phyloP scores from a whole-genome alignment of 2,329 filamentous ascomycete genomes.

The Colletotrichum sp. region DNA sequence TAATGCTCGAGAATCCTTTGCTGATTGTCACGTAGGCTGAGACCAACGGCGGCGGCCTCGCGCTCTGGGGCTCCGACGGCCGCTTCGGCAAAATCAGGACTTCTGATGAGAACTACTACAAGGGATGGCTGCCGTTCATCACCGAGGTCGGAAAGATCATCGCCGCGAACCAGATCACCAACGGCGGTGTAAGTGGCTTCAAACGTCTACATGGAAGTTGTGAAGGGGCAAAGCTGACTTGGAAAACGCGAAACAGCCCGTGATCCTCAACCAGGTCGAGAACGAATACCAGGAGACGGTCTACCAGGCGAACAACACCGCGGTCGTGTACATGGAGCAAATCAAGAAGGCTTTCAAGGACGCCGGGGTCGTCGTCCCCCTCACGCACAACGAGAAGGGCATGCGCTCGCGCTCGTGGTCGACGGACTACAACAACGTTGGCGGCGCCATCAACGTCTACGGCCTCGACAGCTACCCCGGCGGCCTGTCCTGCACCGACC shows the following conservation, averaged over 20 bases:
- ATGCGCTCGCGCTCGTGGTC: constrained; percentile 49
- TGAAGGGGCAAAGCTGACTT: constrained; percentile 44
- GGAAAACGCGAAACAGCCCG: constrained; percentile 59
- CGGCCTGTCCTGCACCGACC: constrained; percentile 65
- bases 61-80: constrained; percentile 28
- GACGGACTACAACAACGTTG: constrained; percentile 58
- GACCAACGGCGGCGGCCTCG: constrained; percentile 38
- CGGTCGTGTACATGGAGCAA: constrained; percentile 32
- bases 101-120: constrained; percentile 43
- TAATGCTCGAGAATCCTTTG: background rate
- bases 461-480: constrained; percentile 71
- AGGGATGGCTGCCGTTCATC: constrained; percentile 45
- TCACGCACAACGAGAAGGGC: constrained; percentile 75
- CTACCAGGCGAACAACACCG: constrained; percentile 45
- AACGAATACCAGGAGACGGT: constrained; percentile 74
- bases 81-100: constrained; percentile 42
- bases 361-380: constrained; percentile 74
- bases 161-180: constrained; percentile 79
- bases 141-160: constrained; percentile 65
- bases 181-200: constrained; percentile 59
- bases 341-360: constrained; percentile 71
- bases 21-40: constrained; percentile 11
- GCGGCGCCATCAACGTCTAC: constrained; percentile 46
- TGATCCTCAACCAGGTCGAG: constrained; percentile 81
- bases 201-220: background rate